Base-by-base conservation (phyloP, 1,284 basidiomycete genomes). In the Ceratobasidium sp. region DNA sequence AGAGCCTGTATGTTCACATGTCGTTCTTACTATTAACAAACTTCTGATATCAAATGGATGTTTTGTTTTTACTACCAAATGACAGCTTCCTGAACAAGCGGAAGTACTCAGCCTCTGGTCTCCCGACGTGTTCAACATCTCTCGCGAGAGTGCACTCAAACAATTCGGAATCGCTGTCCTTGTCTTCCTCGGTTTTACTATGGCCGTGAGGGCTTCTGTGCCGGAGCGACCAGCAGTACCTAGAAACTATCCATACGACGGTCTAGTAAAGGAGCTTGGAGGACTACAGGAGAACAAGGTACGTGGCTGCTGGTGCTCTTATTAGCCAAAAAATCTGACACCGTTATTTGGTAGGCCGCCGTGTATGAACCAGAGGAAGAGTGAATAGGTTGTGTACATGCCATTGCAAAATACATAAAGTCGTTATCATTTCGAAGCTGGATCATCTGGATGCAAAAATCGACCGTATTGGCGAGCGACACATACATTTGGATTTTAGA, bases 91-190 rank as follows among this genome's bases (percentile, higher is more conserved):
- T 76, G 92, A 94, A 81, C 86, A 89, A 78, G 92, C 95, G 76
- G 94, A 96, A 78, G 83, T 91, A 26, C 82, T 92, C 74, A 91
- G 90, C 55, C 93, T 96, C 91, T 96, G 92, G 93, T 91, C 92
- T 55, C 93, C 93, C 18, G 94, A 96, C 78, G 84, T 88, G 23
- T 75, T 53, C 85, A 91, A 55, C 80, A 81, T 48, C 81, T 91
- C 21, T 80, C 84, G 21, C 87, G 82, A 52, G 18, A 84, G 79
- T 1, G 92, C 92, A 9, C 79, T 89, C 52, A 83, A 84, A 58
- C 89, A 89, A 65, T 90, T 93, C 78, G 76, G 84, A 14, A 79
- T 90, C 60, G 92, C 88, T 0, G 72, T 75, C n/a, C 57, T 65
- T 18, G 34, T 75, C 18, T 90, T 93, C 75, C 82, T 88, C 46